Base-by-base conservation (phyloP, 495 filamentous ascomycete genomes). In the Rhypophila decipiens region DNA sequence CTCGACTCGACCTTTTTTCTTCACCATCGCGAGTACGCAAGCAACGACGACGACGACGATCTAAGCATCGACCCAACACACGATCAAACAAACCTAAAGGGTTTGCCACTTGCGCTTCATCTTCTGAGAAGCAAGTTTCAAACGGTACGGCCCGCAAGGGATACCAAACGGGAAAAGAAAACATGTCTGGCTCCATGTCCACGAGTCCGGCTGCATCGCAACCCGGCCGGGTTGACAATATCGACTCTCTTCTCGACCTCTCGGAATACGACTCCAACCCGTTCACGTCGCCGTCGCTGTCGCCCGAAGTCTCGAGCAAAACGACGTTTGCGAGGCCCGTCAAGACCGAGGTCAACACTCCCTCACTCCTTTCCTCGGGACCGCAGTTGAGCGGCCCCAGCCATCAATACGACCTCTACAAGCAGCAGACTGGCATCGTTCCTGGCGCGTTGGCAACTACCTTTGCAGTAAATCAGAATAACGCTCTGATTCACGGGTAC, bases 381-480 rank as follows among this genome's bases (percentile, higher is more conserved):
- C 79, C 84, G 58, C 65, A 69, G 12, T 80, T 88, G 55, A 77
- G 82, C 36, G 88, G 76, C 17, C 90, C 91, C 8, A 95, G 88
- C 59, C 88, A 96, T 70, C 85, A 90, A 59, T 98, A 98, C 68
- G 84, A 90, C 51, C 80, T 83, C 37, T 88, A 95, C 67, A 84
- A 85, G 65, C 91, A 98, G 59, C 89, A 95, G 66, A 93, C 90
- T 3, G 88, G 88, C 46, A 76, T 95, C 23, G 86, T 90, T 0
- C 81, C 85, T 1, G 87, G 87, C 36, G 88, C 85, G 21, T 60
- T 93, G 50, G 80, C 82, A 33, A 82, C 75, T 49, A 81, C 85
- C 1, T 68, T 86, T 57, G 80, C 82, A 24, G 76, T 86, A 56
- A 85, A 80, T 60, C 72, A 82, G 44, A 69, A 65, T 49, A 75